A percentile compares a stretch with the other conserved stretches of the same genome.
phyloP scores from a whole-genome alignment of 257 asterid genomes.

The Paulownia fortunei region DNA sequence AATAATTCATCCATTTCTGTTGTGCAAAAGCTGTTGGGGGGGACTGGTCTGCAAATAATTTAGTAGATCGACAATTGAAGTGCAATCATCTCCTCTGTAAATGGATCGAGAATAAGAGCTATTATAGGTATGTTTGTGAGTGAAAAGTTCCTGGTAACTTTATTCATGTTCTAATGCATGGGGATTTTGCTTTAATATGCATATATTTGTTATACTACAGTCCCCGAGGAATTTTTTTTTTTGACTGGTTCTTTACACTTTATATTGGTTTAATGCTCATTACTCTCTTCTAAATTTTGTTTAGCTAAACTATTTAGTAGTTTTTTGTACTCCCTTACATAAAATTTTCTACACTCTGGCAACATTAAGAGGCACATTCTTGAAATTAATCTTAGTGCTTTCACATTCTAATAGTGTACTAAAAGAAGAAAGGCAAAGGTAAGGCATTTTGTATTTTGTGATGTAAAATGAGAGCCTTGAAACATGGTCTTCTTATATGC shows the following conservation, averaged over 20 bases:
- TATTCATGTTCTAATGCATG: constrained; percentile 4
- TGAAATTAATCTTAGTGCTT: neutral
- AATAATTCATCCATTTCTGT: constrained; percentile 40
- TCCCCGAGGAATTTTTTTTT: neutral
- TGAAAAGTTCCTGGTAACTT: neutral
- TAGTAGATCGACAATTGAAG: neutral
- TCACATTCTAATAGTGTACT: neutral
- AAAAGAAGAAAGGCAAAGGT: neutral
- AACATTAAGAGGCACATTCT: neutral
- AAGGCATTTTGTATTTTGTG: neutral
- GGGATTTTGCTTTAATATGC: neutral
- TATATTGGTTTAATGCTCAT: too few species aligned
- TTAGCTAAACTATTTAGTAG: neutral
- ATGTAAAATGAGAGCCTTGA: neutral
- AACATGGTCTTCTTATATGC: neutral
- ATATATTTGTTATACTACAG: neutral
- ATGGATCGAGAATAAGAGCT: constrained; percentile 29
- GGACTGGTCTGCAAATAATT: constrained; percentile 41
- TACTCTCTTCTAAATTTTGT: too few species aligned
- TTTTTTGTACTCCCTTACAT: neutral
- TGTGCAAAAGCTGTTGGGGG: constrained; percentile 46
- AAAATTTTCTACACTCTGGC: neutral
- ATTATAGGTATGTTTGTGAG: constrained; percentile 22
- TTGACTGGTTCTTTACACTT: neutral
- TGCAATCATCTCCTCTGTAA: constrained; percentile 20